Conservation (phyloP, 768 basidiomycete genomes). For the Suillus weaverae region DNA sequence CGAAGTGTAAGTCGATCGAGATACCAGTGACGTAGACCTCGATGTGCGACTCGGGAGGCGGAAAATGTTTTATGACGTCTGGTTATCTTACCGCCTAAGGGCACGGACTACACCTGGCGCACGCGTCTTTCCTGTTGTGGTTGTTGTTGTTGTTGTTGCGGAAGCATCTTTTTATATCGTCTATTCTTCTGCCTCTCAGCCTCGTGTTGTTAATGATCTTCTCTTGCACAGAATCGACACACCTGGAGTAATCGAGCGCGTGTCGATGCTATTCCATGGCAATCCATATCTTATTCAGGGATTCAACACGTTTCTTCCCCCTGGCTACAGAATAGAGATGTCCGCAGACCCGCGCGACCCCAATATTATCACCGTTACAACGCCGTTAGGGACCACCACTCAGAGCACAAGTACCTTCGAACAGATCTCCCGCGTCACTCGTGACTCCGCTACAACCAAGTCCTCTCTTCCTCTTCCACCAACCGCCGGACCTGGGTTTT, state of each 20-base stretch:
- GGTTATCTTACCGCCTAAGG: slow-evolving; percentile 8
- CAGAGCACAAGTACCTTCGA: slow-evolving; percentile 54
- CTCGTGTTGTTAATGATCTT: slow-evolving; percentile 14
- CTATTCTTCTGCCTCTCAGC: slow-evolving; percentile 10
- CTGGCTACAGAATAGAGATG: slow-evolving; percentile 91
- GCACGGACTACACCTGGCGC: neutral
- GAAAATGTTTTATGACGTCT: neutral
- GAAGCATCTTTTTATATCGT: slow-evolving; percentile 10
- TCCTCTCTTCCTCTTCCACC: slow-evolving; percentile 23
- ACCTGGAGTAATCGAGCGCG: slow-evolving; percentile 94
- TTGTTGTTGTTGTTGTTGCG: neutral
- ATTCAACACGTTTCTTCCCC: slow-evolving; percentile 96
- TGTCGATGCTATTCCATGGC: slow-evolving; percentile 89
- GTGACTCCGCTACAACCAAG: slow-evolving; percentile 23
- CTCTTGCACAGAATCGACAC: slow-evolving; percentile 79
- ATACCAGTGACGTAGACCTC: neutral
- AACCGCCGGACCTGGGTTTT: slow-evolving; percentile 35
- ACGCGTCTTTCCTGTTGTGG: slow-evolving; percentile 1
- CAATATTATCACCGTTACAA: slow-evolving; percentile 79
- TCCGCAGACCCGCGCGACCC: slow-evolving; percentile 69
- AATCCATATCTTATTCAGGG: slow-evolving; percentile 91
- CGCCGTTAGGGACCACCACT: slow-evolving; percentile 69
- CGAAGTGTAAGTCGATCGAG: slow-evolving; percentile 62
- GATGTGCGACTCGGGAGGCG: neutral
- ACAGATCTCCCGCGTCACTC: slow-evolving; percentile 27